A percentile compares a stretch with the other conserved stretches of the same genome.
These are phyloP conservation scores for Botrytis sinoallii DNA, from an alignment of 2,329 filamentous ascomycete species.

Conservation along the genomic window DNA sequence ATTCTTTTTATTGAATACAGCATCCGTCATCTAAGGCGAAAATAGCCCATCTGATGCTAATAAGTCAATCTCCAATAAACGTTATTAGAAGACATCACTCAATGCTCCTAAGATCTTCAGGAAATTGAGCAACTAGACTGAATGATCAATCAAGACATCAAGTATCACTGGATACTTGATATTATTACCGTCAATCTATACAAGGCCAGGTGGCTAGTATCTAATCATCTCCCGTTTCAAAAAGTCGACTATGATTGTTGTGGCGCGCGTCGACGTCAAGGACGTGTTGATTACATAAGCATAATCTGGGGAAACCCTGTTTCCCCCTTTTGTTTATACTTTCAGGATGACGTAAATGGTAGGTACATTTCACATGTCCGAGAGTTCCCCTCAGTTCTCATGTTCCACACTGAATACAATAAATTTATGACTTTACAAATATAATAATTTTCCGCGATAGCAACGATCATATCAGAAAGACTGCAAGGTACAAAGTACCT, in stretches of 20 bases:
- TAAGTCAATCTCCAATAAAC: neutral
- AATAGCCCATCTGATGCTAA: neutral
- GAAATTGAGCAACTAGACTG: neutral
- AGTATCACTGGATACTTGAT: neutral
- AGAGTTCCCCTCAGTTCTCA: neutral
- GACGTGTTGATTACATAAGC: neutral
- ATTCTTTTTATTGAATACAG: neutral
- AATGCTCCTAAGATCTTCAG: neutral
- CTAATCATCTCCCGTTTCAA: neutral
- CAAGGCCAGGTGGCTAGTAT: neutral
- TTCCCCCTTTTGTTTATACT: neutral
- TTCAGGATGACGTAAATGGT: neutral
- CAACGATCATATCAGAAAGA: neutral
- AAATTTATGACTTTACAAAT: neutral
- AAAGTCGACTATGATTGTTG: neutral
- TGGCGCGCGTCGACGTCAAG: neutral
- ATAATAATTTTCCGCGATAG: neutral
- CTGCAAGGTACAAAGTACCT: neutral
- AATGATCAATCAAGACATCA: neutral
- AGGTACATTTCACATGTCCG: neutral
- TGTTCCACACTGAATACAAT: neutral
- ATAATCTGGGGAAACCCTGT: neutral
- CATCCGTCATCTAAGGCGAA: neutral
- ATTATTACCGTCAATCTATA: neutral
- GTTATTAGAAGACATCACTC: neutral